Evolutionary conservation across 108 stramenopile genomes (phyloP), one percentile per base, ranked within the genome.

Genomic region (Pseudonitzschia pungens): DNA sequence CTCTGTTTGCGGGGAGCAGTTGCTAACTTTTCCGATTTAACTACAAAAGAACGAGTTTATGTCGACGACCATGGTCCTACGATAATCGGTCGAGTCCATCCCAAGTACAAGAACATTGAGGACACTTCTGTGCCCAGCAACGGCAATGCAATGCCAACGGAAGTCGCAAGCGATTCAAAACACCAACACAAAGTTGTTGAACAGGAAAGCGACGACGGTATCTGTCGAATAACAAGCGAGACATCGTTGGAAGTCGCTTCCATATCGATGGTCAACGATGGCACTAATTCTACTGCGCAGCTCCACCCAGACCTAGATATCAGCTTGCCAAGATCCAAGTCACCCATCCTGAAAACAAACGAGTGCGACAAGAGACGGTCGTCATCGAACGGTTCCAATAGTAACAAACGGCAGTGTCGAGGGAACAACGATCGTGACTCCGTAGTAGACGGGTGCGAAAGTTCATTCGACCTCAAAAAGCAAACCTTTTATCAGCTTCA

Each of bases 1-100:
- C 28, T 86, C 28, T 75, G 82, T 74, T 72, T 86, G 3, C 76
- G 82, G 10, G 82, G 85, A 18, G 82, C 85, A 21, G 78, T 77
- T 0, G 27, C 55, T 33, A 85, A 77, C 50, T 75, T 80, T 16
- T 14, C 29, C 12, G 65, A 70, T 26, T n/a, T 32, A 29, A 32
- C 59, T 28, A 12, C 60, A 16, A 15, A 58, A 45, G 40, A 33
- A 43, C 43, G 43, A 0, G 28, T 26, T 16, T 56, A 60, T 22
- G n/a, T 42, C 28, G 29, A 59, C n/a, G 41, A 26, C 65, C 28
- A 33, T 36, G 41, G 28, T 68, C 26, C 44, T 31, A 15, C 18
- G 15, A 48, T 36, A 11, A 18, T 31, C 27, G 15, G 43, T 40
- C 12, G 53, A 26, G 45, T 18, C 27, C 14, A 36, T 42, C 63